Base-by-base conservation (phyloP, 352 stramenopile genomes). In the Phytopythium oedochilum region DNA sequence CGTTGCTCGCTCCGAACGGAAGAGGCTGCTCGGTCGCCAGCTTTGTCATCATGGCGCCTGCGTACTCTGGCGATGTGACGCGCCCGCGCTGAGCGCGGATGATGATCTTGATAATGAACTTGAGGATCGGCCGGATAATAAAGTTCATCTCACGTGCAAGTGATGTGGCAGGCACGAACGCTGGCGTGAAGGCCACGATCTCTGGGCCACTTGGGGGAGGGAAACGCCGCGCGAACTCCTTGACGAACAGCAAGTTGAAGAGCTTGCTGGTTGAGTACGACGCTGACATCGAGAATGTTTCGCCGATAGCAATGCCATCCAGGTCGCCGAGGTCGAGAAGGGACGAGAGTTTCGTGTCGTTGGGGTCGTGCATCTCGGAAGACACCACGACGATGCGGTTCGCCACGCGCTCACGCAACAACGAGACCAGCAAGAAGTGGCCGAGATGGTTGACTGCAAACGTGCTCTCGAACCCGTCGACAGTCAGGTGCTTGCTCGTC, bases 201-300 rank as follows among this genome's bases (percentile, higher is more conserved):
- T 68, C 32, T 5, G 59, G 52, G 0, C 28, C 28, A n/a, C n/a
- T n/a, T n/a, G n/a, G n/a, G 28, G 26, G 3, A 28, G 45, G 28
- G 31, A 69, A 59, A 0, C 68, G 65, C 0, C 68, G 68, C 42
- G 58, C 46, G 36, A 78, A 66, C 51, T 81, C 68, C 48, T 75
- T 71, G 12, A 47, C 68, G 32, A 81, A 78, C 18, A 80, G 55
- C 26, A 78, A 25, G 26, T 81, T 78, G 58, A 65, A 80, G 17
- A 78, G 62, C 39, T 78, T 81, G 57, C 54, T 73, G 4, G 64
- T 78, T n/a, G 57, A 45, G 60, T 78, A 81, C 44, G 35, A n/a
- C n/a, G n/a, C n/a, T n/a, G n/a, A n/a, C n/a, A n/a, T n/a, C n/a
- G n/a, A n/a, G n/a, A n/a, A n/a, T n/a, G n/a, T n/a, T n/a, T n/a